These are phyloP conservation scores for Circinella umbellata DNA, from an alignment of 371 early-diverging fungal genomes.

Conservation along the genomic window DNA sequence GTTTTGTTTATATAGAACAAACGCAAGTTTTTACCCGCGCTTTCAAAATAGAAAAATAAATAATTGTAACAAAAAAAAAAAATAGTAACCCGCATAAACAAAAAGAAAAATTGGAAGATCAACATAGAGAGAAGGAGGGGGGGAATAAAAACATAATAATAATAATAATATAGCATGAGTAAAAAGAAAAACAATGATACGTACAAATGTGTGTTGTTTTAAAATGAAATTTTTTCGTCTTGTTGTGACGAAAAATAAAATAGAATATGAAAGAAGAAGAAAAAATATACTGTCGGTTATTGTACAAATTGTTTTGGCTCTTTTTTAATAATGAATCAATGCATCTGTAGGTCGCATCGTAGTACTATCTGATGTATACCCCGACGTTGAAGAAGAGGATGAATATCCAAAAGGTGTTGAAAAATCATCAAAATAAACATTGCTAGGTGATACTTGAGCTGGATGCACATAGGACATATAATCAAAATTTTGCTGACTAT, in stretches of 20 bases:
- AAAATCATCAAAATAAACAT: conserved; percentile 17
- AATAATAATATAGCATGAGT: too few relatives aligned
- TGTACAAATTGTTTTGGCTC: neutral
- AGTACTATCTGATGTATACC: conserved; percentile 7
- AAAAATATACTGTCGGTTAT: neutral
- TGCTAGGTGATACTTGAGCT: conserved; percentile 9
- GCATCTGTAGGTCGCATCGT: conserved; percentile 30
- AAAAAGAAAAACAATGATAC: too few relatives aligned
- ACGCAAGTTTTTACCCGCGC: conserved; percentile 6
- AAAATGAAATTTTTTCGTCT: too few relatives aligned
- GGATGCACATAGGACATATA: conserved; percentile 2
- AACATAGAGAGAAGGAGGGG: too few relatives aligned
- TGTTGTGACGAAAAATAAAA: too few relatives aligned
- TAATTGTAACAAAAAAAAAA: neutral
- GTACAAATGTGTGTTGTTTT: too few relatives aligned
- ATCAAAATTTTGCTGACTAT: neutral
- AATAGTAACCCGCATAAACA: neutral
- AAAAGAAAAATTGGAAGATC: neutral
- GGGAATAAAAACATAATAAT: too few relatives aligned
- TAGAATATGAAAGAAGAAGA: neutral
- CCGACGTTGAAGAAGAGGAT: conserved; percentile 9
- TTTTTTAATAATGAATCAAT: conserved; percentile 22
- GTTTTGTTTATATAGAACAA: neutral
- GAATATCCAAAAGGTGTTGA: conserved; percentile 7
- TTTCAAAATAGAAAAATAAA: neutral